Evolutionary conservation across 305 asterid genomes (phyloP).

Genomic region (Fraxinus albicans): DNA sequence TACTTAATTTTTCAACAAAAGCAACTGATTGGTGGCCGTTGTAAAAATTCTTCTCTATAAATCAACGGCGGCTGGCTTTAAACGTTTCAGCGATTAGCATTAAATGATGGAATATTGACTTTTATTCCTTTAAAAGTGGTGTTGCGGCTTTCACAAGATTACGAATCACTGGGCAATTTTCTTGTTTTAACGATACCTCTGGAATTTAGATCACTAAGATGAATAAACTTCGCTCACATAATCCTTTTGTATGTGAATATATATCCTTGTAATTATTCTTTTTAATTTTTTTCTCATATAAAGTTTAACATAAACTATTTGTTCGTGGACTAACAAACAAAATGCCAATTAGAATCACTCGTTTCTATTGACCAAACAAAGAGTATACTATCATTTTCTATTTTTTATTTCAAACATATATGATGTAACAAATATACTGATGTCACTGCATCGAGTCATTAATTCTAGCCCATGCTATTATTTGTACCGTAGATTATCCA

Average conservation of each 20-base stretch:
- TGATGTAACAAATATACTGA: neutral
- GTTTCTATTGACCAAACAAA: too few relatives aligned
- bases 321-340: neutral
- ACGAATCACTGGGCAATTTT: too few relatives aligned
- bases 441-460: neutral
- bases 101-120: neutral
- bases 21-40: neutral
- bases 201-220: too few relatives aligned
- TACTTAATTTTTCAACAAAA: neutral
- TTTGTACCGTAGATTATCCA: neutral
- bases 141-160: too few relatives aligned
- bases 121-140: too few relatives aligned
- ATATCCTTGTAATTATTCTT: too few relatives aligned
- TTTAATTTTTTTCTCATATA: too few relatives aligned
- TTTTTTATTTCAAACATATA: neutral
- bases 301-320: too few relatives aligned
- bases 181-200: too few relatives aligned
- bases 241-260: neutral
- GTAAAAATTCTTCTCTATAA: neutral
- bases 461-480: neutral
- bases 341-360: too few relatives aligned
- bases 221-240: too few relatives aligned
- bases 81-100: neutral
- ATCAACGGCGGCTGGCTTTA: neutral
- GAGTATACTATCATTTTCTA: neutral